Evolutionary conservation across 2,329 filamentous ascomycete genomes (phyloP).

Genomic region (Nemania abortiva): DNA sequence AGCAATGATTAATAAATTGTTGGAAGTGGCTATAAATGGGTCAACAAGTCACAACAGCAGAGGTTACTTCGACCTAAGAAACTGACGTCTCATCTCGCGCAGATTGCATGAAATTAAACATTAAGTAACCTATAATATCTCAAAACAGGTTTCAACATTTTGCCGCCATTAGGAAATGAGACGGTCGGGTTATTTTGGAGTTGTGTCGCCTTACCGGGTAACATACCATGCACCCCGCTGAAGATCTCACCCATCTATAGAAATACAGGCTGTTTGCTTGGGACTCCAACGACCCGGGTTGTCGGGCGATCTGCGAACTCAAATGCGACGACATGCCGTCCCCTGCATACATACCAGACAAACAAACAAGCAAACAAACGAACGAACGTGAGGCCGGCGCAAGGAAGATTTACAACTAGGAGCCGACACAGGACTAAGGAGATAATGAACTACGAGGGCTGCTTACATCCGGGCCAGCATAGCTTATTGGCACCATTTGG

Average conservation of each 20-base stretch:
- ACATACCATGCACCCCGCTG: not conserved
- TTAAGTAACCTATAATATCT: not conserved
- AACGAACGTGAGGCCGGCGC: not conserved
- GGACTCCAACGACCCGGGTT: conserved; percentile 20
- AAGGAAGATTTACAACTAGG: not conserved
- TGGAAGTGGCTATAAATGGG: no score
- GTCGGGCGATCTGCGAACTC: conserved; percentile 25
- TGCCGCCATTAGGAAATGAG: not conserved
- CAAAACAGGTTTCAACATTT: not conserved
- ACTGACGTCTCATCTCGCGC: not conserved
- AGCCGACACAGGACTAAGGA: not conserved
- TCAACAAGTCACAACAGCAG: no score
- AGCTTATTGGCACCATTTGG: no score
- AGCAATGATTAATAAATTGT: no score
- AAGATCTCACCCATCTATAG: not conserved
- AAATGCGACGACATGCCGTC: conserved; percentile 25
- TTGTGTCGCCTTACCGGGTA: not conserved
- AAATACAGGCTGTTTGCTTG: conserved; percentile 5
- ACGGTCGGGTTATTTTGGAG: not conserved
- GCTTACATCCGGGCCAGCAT: no score
- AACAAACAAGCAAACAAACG: not conserved
- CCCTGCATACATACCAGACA: not conserved
- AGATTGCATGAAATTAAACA: not conserved
- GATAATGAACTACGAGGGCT: not conserved
- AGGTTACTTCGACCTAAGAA: not conserved